Conservation (phyloP, 495 filamentous ascomycete species). For the Podospora pseudoanserina region DNA sequence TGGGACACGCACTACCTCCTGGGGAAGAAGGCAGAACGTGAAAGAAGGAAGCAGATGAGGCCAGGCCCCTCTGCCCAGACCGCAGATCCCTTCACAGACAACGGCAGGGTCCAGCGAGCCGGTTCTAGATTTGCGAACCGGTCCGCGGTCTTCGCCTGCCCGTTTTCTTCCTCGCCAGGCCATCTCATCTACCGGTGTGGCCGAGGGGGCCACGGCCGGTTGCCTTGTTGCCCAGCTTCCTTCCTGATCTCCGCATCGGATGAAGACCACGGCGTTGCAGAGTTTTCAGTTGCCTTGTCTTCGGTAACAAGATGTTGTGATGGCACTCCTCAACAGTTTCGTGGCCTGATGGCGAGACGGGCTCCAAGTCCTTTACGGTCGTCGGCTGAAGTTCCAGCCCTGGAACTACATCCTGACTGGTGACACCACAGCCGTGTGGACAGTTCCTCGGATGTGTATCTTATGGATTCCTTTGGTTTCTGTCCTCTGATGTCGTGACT, state of each 20-base stretch:
- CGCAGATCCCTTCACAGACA: not conserved
- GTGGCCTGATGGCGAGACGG: not conserved
- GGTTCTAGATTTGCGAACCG: not conserved
- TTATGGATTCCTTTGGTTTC: not conserved
- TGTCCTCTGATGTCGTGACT: not conserved
- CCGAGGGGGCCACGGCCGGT: not conserved
- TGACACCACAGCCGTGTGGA: not conserved
- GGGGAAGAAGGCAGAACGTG: not conserved
- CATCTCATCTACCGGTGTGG: not conserved
- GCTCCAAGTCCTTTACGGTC: not conserved
- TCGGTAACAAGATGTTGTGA: not conserved
- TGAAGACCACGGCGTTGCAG: not conserved
- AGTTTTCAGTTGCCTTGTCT: not conserved
- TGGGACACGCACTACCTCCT: not conserved
- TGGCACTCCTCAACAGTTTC: not conserved
- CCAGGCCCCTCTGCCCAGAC: not conserved
- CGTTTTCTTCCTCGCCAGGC: not conserved
- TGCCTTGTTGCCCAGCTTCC: not conserved
- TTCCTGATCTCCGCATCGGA: not conserved
- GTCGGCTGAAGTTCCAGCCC: not conserved
- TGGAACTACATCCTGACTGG: not conserved
- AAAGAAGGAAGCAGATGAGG: not conserved
- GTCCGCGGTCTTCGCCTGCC: not conserved
- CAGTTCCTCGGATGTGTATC: not conserved
- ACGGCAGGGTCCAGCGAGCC: not conserved